Evolutionary conservation across 345 rosid species (phyloP).

Genomic region (Trapa bicornis): DNA sequence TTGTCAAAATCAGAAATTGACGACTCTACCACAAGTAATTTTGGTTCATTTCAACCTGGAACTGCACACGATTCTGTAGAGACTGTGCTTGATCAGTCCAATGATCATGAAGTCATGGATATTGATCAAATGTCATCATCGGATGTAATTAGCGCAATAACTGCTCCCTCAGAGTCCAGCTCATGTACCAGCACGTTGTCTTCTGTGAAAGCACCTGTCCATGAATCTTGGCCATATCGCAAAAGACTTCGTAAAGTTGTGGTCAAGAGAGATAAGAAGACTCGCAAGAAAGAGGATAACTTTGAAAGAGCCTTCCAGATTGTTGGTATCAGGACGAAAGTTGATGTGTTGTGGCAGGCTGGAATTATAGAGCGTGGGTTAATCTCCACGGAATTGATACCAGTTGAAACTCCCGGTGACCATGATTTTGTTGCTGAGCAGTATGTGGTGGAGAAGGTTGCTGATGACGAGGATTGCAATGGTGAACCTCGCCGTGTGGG

Average conservation of each 20-base stretch:
- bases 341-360: slow-evolving; percentile 92
- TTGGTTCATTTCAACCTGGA: slow-evolving; percentile 24
- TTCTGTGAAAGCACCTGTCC: slow-evolving; percentile 52
- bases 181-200: slow-evolving; percentile 37
- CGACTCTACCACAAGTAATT: slow-evolving; percentile 27
- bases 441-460: slow-evolving; percentile 82
- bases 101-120: slow-evolving; percentile 29
- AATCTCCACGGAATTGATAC: slow-evolving; percentile 52
- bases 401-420: slow-evolving; percentile 95
- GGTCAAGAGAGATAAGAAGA: slow-evolving; percentile 68
- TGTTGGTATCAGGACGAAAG: slow-evolving; percentile 50
- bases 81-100: slow-evolving; percentile 31
- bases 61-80: slow-evolving; percentile 23
- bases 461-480: slow-evolving; percentile 53
- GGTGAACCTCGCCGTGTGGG: slow-evolving; percentile 70
- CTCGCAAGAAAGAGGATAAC: slow-evolving; percentile 69
- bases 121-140: slow-evolving; percentile 22
- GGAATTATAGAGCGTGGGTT: slow-evolving; percentile 46
- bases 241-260: slow-evolving; percentile 85
- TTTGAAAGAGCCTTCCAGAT: slow-evolving; percentile 76
- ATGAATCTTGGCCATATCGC: slow-evolving; percentile 79
- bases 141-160: slow-evolving; percentile 22
- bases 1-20: slow-evolving; percentile 38
- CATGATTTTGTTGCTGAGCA: slow-evolving; percentile 91
- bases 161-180: slow-evolving; percentile 30